Conservation (phyloP, 768 basidiomycete species). For the Termitomyces sp. region DNA sequence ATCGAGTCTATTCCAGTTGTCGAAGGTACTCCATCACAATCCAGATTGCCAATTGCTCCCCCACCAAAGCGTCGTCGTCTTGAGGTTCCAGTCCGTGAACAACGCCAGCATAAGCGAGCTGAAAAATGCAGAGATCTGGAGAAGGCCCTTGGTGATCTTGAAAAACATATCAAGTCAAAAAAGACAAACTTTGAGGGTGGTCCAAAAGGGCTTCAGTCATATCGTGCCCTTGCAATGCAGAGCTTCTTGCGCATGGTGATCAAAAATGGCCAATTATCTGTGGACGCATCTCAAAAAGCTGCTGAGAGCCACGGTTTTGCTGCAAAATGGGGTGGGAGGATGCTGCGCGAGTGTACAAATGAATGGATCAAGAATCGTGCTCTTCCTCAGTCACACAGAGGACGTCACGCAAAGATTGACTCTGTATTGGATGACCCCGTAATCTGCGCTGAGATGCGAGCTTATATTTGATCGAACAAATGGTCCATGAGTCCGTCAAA, state of each 20-base stretch:
- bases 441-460: slow-evolving; percentile 21
- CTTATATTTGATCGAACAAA: slow-evolving; percentile 28
- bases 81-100: neutral
- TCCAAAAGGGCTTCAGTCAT: neutral
- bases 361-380: slow-evolving; percentile 19
- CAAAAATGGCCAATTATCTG: neutral
- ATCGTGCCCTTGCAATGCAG: neutral
- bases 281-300: neutral
- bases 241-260: neutral
- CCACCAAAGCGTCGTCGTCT: neutral
- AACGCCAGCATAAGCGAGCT: neutral
- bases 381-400: slow-evolving; percentile 21
- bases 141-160: neutral
- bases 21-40: neutral
- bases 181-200: neutral
- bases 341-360: neutral
- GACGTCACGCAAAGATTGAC: slow-evolving; percentile 22
- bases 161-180: neutral
- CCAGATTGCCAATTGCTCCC: neutral
- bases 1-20: neutral
- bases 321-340: neutral
- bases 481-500: slow-evolving; percentile 30
- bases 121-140: neutral
- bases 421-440: slow-evolving; percentile 23
- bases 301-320: neutral